Conservation (phyloP, 2,329 filamentous ascomycete genomes). For the Emmonsia crescens region DNA sequence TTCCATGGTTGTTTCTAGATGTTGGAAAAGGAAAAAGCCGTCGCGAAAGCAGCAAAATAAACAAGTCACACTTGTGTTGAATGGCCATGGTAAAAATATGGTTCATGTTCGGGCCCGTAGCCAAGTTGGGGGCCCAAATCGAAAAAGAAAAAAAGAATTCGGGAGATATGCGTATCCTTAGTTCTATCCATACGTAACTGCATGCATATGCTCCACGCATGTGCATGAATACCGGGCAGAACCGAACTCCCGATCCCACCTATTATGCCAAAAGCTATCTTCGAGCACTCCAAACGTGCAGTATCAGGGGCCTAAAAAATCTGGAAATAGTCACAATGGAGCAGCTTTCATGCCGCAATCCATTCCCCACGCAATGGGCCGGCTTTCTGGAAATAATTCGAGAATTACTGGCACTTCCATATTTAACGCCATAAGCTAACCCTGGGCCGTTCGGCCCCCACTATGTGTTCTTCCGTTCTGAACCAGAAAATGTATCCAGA, state of each 20-base stretch:
- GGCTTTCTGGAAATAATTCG: background rate
- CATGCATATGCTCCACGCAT: background rate
- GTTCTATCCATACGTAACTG: background rate
- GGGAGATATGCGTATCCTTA: background rate
- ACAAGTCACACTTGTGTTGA: background rate
- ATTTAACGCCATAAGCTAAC: background rate
- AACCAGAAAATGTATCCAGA: background rate
- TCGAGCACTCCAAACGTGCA: background rate
- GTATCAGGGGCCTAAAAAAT: background rate
- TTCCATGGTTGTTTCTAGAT: background rate
- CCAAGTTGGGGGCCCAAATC: background rate
- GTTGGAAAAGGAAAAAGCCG: too few relatives aligned
- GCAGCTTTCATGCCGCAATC: background rate
- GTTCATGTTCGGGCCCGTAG: background rate
- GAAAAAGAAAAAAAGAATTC: background rate
- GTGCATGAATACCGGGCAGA: background rate
- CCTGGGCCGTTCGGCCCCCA: background rate
- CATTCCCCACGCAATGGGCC: background rate
- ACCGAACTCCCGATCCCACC: background rate
- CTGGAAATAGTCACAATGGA: background rate
- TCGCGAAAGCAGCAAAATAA: background rate
- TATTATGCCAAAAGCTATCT: background rate
- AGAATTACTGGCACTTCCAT: background rate
- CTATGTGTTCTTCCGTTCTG: background rate
- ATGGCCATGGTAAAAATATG: too few relatives aligned